Evolutionary conservation across 352 stramenopile genomes (phyloP).

Genomic region (Globisporangium okanoganense): DNA sequence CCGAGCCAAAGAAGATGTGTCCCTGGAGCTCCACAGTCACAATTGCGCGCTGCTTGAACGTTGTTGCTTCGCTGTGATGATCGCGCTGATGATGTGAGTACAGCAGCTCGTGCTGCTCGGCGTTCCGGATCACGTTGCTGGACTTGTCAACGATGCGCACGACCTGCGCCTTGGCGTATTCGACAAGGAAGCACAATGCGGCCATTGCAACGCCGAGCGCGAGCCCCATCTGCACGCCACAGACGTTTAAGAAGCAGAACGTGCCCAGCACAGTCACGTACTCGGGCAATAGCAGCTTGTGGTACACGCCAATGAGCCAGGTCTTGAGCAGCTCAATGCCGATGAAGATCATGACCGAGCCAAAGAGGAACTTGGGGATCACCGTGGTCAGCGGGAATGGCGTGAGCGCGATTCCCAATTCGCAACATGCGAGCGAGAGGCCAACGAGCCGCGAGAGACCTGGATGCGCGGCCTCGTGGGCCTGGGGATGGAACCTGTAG

Average conservation of each 20-base stretch:
- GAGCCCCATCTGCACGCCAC: constrained; percentile 90
- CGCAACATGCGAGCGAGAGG: constrained; percentile 46
- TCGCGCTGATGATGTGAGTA: constrained; percentile 18
- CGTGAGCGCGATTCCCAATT: constrained; percentile 60
- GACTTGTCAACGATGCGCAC: constrained; percentile 55
- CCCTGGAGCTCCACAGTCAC: constrained; percentile 65
- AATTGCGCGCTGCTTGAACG: constrained; percentile 46
- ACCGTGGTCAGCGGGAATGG: constrained; percentile 90
- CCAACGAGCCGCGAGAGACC: constrained; percentile 64
- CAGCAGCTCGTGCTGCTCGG: constrained; percentile 52
- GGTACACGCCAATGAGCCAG: constrained; percentile 57
- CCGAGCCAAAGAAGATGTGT: constrained; percentile 78
- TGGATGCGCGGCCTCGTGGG: constrained; percentile 30
- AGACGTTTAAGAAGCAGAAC: constrained; percentile 88
- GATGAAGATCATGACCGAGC: constrained; percentile 96
- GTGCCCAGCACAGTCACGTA: constrained; percentile 90
- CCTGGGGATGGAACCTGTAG: constrained; percentile 50
- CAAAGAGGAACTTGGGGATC: constrained; percentile 97
- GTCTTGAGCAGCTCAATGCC: constrained; percentile 92
- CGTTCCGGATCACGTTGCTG: constrained; percentile 61
- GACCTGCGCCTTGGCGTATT: constrained; percentile 65
- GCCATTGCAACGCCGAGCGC: constrained; percentile 38
- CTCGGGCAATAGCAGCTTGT: constrained; percentile 71
- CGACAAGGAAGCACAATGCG: constrained; percentile 80
- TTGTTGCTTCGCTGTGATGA: constrained; percentile 11